Evolutionary conservation across 805 yeast species (phyloP).

Genomic region (Pichia nanzhaoensis): DNA sequence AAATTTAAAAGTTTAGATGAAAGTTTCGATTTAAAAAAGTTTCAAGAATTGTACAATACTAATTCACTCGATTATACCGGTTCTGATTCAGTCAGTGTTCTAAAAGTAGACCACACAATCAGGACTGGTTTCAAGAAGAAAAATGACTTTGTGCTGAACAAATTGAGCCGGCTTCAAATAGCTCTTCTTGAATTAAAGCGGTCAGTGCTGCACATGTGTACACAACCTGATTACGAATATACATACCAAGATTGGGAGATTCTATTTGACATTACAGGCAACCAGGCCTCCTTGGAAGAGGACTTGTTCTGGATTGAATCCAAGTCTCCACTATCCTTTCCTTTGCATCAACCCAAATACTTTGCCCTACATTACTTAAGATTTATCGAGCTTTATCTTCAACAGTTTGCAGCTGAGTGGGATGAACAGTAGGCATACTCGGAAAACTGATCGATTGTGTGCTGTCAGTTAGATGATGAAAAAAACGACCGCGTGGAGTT

Average conservation of each 20-base stretch:
- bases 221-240: conserved; percentile 37
- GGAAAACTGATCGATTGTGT: too few species aligned
- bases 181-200: conserved; percentile 29
- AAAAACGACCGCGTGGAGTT: neutral
- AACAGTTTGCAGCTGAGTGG: conserved; percentile 22
- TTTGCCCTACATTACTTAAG: conserved; percentile 31
- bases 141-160: conserved; percentile 20
- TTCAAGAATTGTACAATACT: conserved; percentile 3
- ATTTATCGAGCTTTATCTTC: conserved; percentile 21
- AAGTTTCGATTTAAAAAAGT: conserved; percentile 8
- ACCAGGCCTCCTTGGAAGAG: conserved; percentile 17
- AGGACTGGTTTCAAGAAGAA: conserved; percentile 22
- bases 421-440: conserved; percentile 12
- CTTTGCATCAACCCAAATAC: conserved; percentile 62
- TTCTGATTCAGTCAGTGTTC: conserved; percentile 3
- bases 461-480: too few species aligned
- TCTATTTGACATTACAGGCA: conserved; percentile 29
- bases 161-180: conserved; percentile 21
- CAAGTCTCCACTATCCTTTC: conserved; percentile 61
- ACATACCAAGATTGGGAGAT: conserved; percentile 46
- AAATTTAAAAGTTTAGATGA: conserved; percentile 18
- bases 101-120: conserved; percentile 9
- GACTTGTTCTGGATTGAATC: conserved; percentile 58
- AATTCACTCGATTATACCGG: neutral
- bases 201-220: conserved; percentile 30